Evolutionary conservation across 2,329 filamentous ascomycete species (phyloP).

Genomic region (Calonectria leucothoes): DNA sequence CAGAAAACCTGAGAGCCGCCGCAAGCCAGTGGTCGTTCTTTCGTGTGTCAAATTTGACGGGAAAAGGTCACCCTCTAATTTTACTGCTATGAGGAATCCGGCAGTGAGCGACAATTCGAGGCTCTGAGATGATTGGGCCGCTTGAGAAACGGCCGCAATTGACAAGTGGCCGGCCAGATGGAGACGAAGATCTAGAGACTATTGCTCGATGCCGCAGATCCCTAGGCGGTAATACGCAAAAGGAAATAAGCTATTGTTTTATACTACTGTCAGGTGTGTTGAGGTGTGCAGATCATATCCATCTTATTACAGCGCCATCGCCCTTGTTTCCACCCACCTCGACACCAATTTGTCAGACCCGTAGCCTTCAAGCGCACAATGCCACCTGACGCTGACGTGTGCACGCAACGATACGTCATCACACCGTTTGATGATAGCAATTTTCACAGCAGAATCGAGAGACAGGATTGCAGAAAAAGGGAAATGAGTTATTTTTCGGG

Average conservation of each 20-base stretch:
- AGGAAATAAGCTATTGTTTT: neutral
- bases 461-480: too few relatives aligned
- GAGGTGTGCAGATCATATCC: neutral
- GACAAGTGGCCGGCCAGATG: neutral
- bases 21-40: too few relatives aligned
- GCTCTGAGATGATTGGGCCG: too few relatives aligned
- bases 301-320: neutral
- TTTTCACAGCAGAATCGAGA: neutral
- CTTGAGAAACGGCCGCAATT: too few relatives aligned
- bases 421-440: neutral
- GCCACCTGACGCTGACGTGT: neutral
- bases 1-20: too few relatives aligned
- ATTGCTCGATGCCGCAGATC: neutral
- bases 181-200: neutral
- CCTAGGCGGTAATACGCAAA: neutral
- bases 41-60: too few relatives aligned
- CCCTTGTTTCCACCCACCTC: neutral
- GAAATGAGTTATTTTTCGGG: too few relatives aligned
- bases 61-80: too few relatives aligned
- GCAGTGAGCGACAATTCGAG: too few relatives aligned
- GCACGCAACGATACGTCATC: neutral
- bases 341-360: neutral
- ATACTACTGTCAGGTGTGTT: neutral
- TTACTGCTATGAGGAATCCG: too few relatives aligned
- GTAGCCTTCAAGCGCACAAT: neutral